Evolutionary conservation across 495 filamentous ascomycete species (phyloP), one percentile per base, ranked within the genome.

Genomic region (Cetradonia linearis): DNA sequence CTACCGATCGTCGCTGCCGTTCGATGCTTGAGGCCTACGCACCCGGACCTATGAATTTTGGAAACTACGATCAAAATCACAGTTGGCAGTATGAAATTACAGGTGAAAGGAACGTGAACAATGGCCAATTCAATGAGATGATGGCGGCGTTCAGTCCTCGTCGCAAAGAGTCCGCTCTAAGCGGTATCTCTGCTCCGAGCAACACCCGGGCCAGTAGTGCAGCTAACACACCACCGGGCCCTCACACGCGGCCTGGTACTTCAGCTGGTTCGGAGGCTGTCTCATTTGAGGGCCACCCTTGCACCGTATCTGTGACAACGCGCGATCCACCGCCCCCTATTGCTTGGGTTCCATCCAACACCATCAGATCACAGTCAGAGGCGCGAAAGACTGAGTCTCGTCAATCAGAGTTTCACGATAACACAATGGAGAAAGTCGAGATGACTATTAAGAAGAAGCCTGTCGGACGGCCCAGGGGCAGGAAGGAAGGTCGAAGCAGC

Each of bases 1-100:
- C 67, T 20, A 76, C 70, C 58, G 78, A 74, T 62, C 72, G 74
- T 42, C 70, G 70, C 20, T 70, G 76, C 37, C 77, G 75, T 48
- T 71, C 68, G 65, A 72, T 75, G 67, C 71, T 71, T 23, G 77
- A 69, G 37, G 20, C 13, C 10, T 46, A 54, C 23, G 31, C 8
- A n/a, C 50, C 23, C 16, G 23, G 13, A 40, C 54, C 11, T 18
- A 28, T 28, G 20, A 20, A 20, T 27, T n/a, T 10, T 31, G 67
- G 56, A 52, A 65, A 64, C 13, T 61, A 61, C 23, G 27, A 52
- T 30, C 30, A 8, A 10, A 44, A 28, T 27, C 27, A 16, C 40
- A 11, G 16, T 30, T 36, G 33, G 31, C 56, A 33, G 16, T 34
- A 34, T n/a, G 46, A 44, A 30, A 69, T 71, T 53, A 71, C 23